phyloP scores from a whole-genome alignment of 2,329 filamentous ascomycete genomes.

The Conoideocrella luteorostrata region DNA sequence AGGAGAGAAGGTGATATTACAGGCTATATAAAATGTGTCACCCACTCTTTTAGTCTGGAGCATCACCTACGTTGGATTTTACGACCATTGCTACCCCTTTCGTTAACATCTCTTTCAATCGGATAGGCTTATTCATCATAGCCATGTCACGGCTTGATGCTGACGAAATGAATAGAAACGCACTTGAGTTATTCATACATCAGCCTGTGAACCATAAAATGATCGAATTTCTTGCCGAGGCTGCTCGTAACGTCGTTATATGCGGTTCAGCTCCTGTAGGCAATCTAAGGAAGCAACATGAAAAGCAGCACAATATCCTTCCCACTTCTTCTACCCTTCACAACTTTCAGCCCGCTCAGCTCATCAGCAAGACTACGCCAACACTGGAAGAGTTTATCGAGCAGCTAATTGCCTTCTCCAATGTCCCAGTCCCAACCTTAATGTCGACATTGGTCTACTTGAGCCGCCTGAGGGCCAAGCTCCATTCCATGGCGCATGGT shows the following conservation, averaged over 20 bases:
- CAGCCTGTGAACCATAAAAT: slow-evolving; percentile 68
- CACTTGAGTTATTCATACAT: slow-evolving; percentile 76
- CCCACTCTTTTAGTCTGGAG: too few species aligned
- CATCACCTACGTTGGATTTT: too few species aligned
- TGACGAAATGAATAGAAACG: slow-evolving; percentile 61
- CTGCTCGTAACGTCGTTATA: slow-evolving; percentile 71
- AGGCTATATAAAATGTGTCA: too few species aligned
- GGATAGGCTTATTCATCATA: slow-evolving; percentile 31
- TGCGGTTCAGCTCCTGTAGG: slow-evolving; percentile 59
- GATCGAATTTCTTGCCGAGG: slow-evolving; percentile 69
- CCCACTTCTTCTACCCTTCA: slow-evolving; percentile 47
- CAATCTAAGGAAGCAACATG: slow-evolving; percentile 7
- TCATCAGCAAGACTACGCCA: slow-evolving; percentile 56
- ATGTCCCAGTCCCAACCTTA: slow-evolving; percentile 93
- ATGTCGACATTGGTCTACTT: slow-evolving; percentile 98
- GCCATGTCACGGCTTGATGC: slow-evolving; percentile 40
- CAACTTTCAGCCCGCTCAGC: slow-evolving; percentile 39
- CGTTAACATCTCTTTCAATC: too few species aligned
- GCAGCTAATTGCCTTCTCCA: slow-evolving; percentile 83
- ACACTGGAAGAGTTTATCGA: slow-evolving; percentile 86
- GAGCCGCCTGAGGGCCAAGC: slow-evolving; percentile 69
- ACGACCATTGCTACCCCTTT: too few species aligned
- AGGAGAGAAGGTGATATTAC: too few species aligned
- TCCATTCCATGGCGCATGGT: slow-evolving; percentile 92
- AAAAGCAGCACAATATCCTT: slow-evolving; percentile 24